phyloP scores from a whole-genome alignment of 2,329 filamentous ascomycete species.

The Dothideomycetes sp. region DNA sequence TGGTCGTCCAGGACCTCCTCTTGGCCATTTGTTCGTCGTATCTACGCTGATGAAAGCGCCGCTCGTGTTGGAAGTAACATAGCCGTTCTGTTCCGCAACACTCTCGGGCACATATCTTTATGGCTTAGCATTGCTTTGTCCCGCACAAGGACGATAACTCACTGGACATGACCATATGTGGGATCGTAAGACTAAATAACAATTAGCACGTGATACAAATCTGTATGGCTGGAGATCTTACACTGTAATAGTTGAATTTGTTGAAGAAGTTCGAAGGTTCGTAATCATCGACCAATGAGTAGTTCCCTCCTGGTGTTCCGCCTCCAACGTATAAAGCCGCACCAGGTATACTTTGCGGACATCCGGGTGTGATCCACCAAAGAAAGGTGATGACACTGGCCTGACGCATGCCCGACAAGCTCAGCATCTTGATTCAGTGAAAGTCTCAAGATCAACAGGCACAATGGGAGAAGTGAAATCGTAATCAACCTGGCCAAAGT shows the following conservation, averaged over 20 bases:
- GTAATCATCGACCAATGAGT: slow-evolving; percentile 22
- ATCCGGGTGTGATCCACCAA: slow-evolving; percentile 10
- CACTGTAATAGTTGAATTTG: slow-evolving; percentile 24
- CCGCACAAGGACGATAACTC: not conserved
- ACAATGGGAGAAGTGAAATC: no score
- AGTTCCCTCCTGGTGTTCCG: slow-evolving; percentile 18
- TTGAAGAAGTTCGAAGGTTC: slow-evolving; percentile 19
- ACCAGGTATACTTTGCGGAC: slow-evolving; percentile 17
- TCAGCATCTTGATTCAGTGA: slow-evolving; percentile 9
- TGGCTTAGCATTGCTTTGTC: not conserved
- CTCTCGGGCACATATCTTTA: slow-evolving; percentile 27
- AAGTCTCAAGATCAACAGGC: no score
- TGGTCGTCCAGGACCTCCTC: slow-evolving; percentile 20
- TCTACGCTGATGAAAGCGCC: slow-evolving; percentile 24
- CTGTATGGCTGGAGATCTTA: slow-evolving; percentile 22
- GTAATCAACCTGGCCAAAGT: no score
- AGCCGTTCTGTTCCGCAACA: slow-evolving; percentile 23
- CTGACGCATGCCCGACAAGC: not conserved
- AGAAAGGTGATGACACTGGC: slow-evolving; percentile 9
- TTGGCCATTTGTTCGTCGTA: slow-evolving; percentile 30
- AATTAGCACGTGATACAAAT: not conserved
- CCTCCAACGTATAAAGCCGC: slow-evolving; percentile 16
- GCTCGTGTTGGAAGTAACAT: slow-evolving; percentile 13
- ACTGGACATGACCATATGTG: slow-evolving; percentile 22
- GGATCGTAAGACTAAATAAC: slow-evolving; percentile 16